Percentiles rank a stretch among this genome's conserved stretches.
Conservation (phyloP, 1,139 yeast species). For the Arxiozyma slooffiae region DNA sequence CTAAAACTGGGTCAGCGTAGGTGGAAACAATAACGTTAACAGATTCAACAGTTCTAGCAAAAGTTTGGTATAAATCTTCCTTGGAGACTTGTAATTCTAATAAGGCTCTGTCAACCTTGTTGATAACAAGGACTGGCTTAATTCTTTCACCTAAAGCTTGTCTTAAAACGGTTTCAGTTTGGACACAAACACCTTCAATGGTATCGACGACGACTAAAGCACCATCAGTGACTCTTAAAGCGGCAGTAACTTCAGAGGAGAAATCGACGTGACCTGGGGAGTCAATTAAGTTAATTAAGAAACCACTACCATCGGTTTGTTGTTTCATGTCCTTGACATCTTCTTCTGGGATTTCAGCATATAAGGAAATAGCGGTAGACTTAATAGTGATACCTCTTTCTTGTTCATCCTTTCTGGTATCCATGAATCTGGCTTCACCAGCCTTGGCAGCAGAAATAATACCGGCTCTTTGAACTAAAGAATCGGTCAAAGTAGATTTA, state of each 20-base stretch:
- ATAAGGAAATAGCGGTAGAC: conserved; percentile 97
- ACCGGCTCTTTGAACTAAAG: conserved; percentile 98
- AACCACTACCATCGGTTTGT: conserved; percentile 88
- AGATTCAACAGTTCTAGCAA: conserved; percentile 97
- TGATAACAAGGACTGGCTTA: conserved; percentile 95
- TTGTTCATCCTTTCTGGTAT: conserved; percentile 99
- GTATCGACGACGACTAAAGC: conserved; percentile 98
- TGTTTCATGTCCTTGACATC: conserved; percentile 92
- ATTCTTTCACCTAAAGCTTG: conserved; percentile 99
- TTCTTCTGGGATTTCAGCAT: conserved; percentile 79
- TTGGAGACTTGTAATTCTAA: conserved; percentile 97
- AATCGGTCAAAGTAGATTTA: conserved; percentile 97
- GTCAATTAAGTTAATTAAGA: conserved; percentile 95
- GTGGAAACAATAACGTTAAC: conserved; percentile 97
- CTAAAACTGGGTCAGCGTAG: conserved; percentile 79
- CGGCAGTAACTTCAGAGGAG: conserved; percentile 99
- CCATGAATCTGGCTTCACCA: conserved; percentile 99
- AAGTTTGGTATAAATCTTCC: conserved; percentile 98
- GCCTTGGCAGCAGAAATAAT: conserved; percentile 99
- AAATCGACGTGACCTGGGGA: conserved; percentile 99
- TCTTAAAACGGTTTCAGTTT: conserved; percentile 98
- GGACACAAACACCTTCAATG: conserved; percentile 99
- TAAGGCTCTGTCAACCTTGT: conserved; percentile 99
- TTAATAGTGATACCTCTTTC: conserved; percentile 97
- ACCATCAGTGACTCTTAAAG: conserved; percentile 99